Evolutionary conservation across 305 asterid species (phyloP).

Genomic region (Solanum hybrid): DNA sequence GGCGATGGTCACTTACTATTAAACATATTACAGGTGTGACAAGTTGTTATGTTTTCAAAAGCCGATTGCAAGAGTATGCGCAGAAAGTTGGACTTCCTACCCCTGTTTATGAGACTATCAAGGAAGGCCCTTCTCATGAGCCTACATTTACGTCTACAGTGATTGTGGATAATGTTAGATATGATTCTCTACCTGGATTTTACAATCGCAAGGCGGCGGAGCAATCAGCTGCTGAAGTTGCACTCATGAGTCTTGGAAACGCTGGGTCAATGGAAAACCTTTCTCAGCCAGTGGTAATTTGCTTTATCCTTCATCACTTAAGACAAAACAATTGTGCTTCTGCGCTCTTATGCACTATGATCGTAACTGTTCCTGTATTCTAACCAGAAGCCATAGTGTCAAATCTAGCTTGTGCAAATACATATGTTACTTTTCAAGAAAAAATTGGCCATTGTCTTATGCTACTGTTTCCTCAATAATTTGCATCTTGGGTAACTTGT

Average conservation of each 20-base stretch:
- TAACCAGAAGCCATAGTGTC: background rate
- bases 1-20: background rate
- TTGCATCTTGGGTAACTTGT: background rate
- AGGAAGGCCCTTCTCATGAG: constrained; percentile 90
- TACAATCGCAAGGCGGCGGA: constrained; percentile 92
- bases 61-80: constrained; percentile 89
- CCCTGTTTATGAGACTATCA: constrained; percentile 74
- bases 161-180: constrained; percentile 40
- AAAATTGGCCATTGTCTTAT: background rate
- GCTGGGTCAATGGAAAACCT: constrained; percentile 31
- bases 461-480: background rate
- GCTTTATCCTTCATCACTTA: background rate
- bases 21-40: constrained; percentile 48
- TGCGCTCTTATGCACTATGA: background rate
- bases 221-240: constrained; percentile 99
- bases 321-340: background rate
- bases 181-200: constrained; percentile 88
- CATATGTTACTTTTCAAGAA: background rate
- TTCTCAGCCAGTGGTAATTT: constrained; percentile 73
- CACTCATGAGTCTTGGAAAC: constrained; percentile 55
- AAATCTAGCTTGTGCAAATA: background rate
- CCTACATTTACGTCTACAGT: constrained; percentile 81
- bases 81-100: constrained; percentile 71
- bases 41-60: constrained; percentile 76
- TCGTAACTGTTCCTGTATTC: background rate